Base-by-base conservation (phyloP, 192 early-diverging fungal species). In the Rhizoclosmatium globosum region DNA sequence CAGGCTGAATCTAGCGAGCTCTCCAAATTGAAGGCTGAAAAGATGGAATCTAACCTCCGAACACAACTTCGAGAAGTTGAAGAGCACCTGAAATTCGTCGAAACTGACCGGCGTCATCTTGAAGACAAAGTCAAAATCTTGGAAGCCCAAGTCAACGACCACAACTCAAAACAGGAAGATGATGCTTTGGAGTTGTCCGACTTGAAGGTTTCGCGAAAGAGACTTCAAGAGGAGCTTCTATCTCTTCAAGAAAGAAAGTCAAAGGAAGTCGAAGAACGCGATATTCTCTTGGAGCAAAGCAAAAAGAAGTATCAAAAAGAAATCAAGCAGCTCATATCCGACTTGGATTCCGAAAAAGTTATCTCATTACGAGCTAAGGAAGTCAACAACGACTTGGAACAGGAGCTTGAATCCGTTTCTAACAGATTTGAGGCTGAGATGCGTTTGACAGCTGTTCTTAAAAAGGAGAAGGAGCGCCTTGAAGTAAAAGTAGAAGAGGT, bases 281-380 rank as follows among this genome's bases (percentile, higher is more conserved):
- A 93, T 56, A 83, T 82, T 39, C 82, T 90, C 6, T 85, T 95
- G 17, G 94, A 95, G n/a, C 84, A 85, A 68, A 86, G 91, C 62
- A 90, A 92, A 13, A 91, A 89, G 68, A 96, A 93, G 82, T 96
- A 95, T 80, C 93, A 95, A 78, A 93, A 91, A 74, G 94, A 97
- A 86, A 85, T 96, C 31, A 92, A 94, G 70, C 88, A 92, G 58
- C 87, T 95, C 59, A 87, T 92, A 71, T 82, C 86, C 7, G 96
- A 97, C 82, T 87, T 96, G 61, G 95, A 97, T 69, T 79, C 87
- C 2, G 94, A 94, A 82, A 90, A 88, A 70, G 68, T 58, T 44
- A 79, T 75, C 47, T 64, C 86, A 48, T 79, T 94, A 41, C 86
- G 85, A 44, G 85, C 94, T 79, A 93, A 92, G 66, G 92, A 95